Conservation (phyloP, 805 yeast genomes). For the Candida argentea region DNA sequence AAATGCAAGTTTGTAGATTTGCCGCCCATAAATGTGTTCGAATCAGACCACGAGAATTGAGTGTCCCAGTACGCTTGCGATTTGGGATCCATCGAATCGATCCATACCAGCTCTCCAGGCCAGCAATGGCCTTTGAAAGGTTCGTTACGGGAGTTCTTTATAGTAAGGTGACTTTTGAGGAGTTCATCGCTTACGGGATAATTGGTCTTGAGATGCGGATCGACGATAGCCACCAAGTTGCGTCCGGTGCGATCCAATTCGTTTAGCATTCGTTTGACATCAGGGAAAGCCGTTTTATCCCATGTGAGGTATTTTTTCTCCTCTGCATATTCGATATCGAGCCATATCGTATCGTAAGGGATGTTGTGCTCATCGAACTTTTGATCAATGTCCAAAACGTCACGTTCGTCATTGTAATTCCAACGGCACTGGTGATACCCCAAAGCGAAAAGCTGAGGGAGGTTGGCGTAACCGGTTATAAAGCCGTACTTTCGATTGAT, state of each 20-base stretch:
- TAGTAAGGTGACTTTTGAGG: constrained; percentile 30
- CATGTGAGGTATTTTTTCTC: constrained; percentile 86
- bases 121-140: constrained; percentile 84
- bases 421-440: constrained; percentile 97
- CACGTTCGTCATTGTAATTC: constrained; percentile 88
- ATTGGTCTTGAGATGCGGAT: constrained; percentile 77
- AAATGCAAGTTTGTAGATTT: constrained; percentile 58
- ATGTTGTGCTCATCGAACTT: constrained; percentile 64
- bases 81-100: constrained; percentile 67
- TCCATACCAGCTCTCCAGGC: constrained; percentile 97
- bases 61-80: constrained; percentile 53
- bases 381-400: constrained; percentile 61
- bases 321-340: constrained; percentile 88
- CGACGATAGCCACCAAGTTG: constrained; percentile 74
- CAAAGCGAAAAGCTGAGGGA: constrained; percentile 71
- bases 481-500: constrained; percentile 53
- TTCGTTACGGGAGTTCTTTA: constrained; percentile 37
- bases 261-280: constrained; percentile 59
- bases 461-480: constrained; percentile 60
- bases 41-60: constrained; percentile 38
- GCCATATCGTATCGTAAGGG: constrained; percentile 91
- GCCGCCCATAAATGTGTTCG: constrained; percentile 25
- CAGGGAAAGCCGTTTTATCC: constrained; percentile 65
- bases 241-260: constrained; percentile 65
- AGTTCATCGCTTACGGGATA: constrained; percentile 56